phyloP scores from a whole-genome alignment of 1,284 basidiomycete species.

The Malassezia cuniculi region DNA sequence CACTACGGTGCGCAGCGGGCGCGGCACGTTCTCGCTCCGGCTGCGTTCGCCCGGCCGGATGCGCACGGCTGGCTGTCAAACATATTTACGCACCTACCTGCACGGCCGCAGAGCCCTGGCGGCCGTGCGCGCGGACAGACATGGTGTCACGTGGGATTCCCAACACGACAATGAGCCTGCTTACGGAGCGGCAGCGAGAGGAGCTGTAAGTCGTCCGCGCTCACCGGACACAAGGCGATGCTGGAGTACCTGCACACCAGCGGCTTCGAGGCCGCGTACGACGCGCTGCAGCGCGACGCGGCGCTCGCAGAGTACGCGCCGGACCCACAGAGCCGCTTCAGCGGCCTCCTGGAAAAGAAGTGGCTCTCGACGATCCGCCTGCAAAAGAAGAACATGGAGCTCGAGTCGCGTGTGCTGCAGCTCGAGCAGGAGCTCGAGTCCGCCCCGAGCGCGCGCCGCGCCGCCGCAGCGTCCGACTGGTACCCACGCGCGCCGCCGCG shows the following conservation, averaged over 20 bases:
- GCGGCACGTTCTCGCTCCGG: slow-evolving; percentile 8
- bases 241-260: slow-evolving; percentile 65
- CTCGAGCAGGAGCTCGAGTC: slow-evolving; percentile 60
- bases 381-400: slow-evolving; percentile 68
- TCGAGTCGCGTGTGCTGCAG: slow-evolving; percentile 64
- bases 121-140: too few species aligned
- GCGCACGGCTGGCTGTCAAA: slow-evolving; percentile 4
- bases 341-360: slow-evolving; percentile 79
- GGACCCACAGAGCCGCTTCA: slow-evolving; percentile 68
- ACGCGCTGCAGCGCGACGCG: slow-evolving; percentile 54
- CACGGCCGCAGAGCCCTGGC: slow-evolving; percentile 2
- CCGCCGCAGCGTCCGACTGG: slow-evolving; percentile 63
- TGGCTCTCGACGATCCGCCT: slow-evolving; percentile 83
- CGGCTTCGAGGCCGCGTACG: slow-evolving; percentile 56
- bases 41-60: slow-evolving; percentile 9
- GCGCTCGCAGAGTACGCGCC: slow-evolving; percentile 56
- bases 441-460: slow-evolving; percentile 53
- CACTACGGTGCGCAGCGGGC: slow-evolving; percentile 10
- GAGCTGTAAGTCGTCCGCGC: slow-evolving; percentile 53
- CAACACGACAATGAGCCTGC: too few species aligned
- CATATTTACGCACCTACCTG: slow-evolving; percentile 9
- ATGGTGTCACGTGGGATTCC: too few species aligned
- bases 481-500: slow-evolving; percentile 65
- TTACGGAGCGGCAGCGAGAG: slow-evolving; percentile 67
- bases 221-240: slow-evolving; percentile 64